phyloP scores from a whole-genome alignment of 768 basidiomycete species.

The Lentinula edodes region DNA sequence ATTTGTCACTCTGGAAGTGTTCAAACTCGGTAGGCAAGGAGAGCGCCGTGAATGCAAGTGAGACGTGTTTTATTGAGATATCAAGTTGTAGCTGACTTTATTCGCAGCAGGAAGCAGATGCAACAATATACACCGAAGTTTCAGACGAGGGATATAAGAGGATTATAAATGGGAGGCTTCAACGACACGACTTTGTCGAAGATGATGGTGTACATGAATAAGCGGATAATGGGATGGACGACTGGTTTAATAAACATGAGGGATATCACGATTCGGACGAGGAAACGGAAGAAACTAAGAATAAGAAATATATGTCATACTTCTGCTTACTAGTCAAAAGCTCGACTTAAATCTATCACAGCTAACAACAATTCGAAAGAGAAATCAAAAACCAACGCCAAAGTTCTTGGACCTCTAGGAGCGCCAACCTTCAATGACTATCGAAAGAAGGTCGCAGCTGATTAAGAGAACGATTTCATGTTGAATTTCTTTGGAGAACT shows the following conservation, averaged over 20 bases:
- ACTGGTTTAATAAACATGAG: conserved; percentile 65
- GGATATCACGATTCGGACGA: conserved; percentile 56
- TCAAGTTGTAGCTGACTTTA: background rate
- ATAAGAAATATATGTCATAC: conserved; percentile 33
- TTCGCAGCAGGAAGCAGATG: conserved; percentile 44
- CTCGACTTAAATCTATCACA: conserved; percentile 9
- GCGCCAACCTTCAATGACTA: conserved; percentile 75
- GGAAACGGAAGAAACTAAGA: conserved; percentile 38
- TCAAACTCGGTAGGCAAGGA: conserved; percentile 55
- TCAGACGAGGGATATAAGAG: conserved; percentile 83
- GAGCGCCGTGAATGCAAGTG: conserved; percentile 56
- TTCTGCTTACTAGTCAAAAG: background rate
- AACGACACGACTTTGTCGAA: conserved; percentile 89
- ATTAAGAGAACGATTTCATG: conserved; percentile 90
- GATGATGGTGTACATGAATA: conserved; percentile 92
- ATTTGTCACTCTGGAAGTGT: conserved; percentile 50
- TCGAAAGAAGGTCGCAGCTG: conserved; percentile 65
- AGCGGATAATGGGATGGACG: conserved; percentile 95
- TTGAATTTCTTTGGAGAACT: conserved; percentile 69
- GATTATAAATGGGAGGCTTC: conserved; percentile 79
- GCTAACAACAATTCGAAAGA: conserved; percentile 42
- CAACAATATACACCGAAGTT: conserved; percentile 84
- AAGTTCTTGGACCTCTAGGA: conserved; percentile 43
- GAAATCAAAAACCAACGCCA: conserved; percentile 40
- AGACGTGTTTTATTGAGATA: conserved; percentile 10